Percentiles rank a stretch among this genome's conserved stretches.
phyloP scores from a whole-genome alignment of 2,329 filamentous ascomycete species.

The Phialemonium atrogriseum region DNA sequence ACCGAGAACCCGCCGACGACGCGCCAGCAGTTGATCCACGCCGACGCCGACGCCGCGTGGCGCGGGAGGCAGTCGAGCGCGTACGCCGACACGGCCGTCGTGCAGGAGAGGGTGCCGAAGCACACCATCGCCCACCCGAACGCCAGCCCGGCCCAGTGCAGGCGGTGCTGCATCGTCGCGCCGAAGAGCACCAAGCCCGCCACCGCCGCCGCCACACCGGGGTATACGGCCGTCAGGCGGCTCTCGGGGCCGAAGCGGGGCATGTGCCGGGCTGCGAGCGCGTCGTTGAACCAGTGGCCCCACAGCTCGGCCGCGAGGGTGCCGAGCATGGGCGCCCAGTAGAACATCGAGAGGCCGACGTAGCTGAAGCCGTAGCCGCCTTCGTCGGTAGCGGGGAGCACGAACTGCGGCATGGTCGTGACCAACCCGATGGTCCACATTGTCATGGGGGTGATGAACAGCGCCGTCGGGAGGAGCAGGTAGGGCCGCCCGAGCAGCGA shows the following conservation, averaged over 20 bases:
- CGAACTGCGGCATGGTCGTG: slow-evolving; percentile 31
- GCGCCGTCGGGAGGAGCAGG: slow-evolving; percentile 7
- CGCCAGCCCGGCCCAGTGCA: slow-evolving; percentile 33
- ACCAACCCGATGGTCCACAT: slow-evolving; percentile 32
- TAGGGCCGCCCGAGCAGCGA: slow-evolving; percentile 6
- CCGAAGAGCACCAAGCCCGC: slow-evolving; percentile 33
- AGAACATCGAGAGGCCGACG: slow-evolving; percentile 29
- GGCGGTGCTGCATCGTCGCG: slow-evolving; percentile 28
- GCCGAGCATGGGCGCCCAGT: slow-evolving; percentile 37
- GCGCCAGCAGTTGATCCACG: slow-evolving; percentile 29
- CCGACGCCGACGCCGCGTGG: slow-evolving; percentile 35
- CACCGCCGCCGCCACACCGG: slow-evolving; percentile 31
- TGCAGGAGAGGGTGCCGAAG: slow-evolving; percentile 36
- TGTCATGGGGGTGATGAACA: slow-evolving; percentile 15
- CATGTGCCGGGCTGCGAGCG: slow-evolving; percentile 24
- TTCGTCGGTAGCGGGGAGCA: slow-evolving; percentile 27
- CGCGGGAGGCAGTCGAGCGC: slow-evolving; percentile 40
- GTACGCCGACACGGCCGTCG: slow-evolving; percentile 39
- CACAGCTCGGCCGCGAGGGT: slow-evolving; percentile 33
- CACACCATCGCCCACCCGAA: slow-evolving; percentile 36
- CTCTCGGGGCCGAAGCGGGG: slow-evolving; percentile 35
- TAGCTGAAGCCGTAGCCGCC: slow-evolving; percentile 30
- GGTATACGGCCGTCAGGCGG: slow-evolving; percentile 29
- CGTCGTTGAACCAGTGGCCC: slow-evolving; percentile 39
- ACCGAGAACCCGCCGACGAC: slow-evolving; percentile 38